Conservation (phyloP, 768 basidiomycete species). For the Tremella yokohamensis region DNA sequence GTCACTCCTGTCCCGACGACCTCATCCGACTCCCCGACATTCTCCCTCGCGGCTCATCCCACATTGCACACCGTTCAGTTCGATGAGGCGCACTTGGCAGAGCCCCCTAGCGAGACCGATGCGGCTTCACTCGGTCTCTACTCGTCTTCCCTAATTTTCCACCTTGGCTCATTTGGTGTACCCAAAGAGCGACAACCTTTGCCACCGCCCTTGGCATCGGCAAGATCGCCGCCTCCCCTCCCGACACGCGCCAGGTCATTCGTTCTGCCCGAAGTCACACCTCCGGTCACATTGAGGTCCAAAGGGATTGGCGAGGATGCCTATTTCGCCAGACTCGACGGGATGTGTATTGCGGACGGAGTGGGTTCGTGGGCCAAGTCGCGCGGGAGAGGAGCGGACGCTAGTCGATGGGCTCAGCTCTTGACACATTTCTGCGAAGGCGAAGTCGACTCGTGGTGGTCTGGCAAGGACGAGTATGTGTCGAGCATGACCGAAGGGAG, state of each 20-base stretch:
- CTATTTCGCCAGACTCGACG: slow-evolving; percentile 63
- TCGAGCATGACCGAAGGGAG: slow-evolving; percentile 3
- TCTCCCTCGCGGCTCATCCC: slow-evolving; percentile 10
- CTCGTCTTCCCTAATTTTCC: slow-evolving; percentile 52
- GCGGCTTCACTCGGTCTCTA: slow-evolving; percentile 6
- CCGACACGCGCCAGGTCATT: slow-evolving; percentile 39
- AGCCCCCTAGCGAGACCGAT: slow-evolving; percentile 1
- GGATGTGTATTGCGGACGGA: slow-evolving; percentile 91
- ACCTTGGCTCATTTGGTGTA: slow-evolving; percentile 80
- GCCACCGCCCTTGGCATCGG: slow-evolving; percentile 22
- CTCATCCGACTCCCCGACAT: slow-evolving; percentile 2
- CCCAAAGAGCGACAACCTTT: slow-evolving; percentile 59
- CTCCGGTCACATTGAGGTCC: slow-evolving; percentile 35
- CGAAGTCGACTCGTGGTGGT: slow-evolving; percentile 43
- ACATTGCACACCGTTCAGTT: slow-evolving; percentile 8
- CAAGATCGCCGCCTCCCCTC: slow-evolving; percentile 25
- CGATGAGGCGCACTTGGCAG: background rate
- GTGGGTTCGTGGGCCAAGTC: slow-evolving; percentile 81
- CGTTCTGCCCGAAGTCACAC: slow-evolving; percentile 38
- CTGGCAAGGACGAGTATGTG: slow-evolving; percentile 29
- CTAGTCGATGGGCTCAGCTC: slow-evolving; percentile 58
- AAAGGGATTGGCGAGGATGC: slow-evolving; percentile 78
- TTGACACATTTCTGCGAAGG: slow-evolving; percentile 71
- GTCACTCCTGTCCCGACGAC: background rate
- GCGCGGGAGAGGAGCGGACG: slow-evolving; percentile 52